phyloP scores from a whole-genome alignment of 73 alveolate genomes.

The Tetrahymena malaccensis region DNA sequence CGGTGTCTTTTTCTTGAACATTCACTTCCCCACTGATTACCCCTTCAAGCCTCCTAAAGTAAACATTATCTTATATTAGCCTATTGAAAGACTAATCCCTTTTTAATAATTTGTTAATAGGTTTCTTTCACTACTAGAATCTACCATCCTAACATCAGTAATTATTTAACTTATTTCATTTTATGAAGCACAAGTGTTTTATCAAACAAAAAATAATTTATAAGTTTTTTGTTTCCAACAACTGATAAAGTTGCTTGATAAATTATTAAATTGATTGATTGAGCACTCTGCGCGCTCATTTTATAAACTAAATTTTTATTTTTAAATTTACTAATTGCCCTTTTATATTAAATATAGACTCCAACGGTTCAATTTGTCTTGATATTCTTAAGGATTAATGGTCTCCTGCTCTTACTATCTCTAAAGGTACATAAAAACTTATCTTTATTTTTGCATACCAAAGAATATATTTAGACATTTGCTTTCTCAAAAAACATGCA shows the following conservation, averaged over 20 bases:
- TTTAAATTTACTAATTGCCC: neutral
- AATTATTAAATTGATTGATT: neutral
- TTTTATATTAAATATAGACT: conserved; percentile 33
- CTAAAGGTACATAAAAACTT: conserved; percentile 42
- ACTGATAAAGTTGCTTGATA: neutral
- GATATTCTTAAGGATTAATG: conserved; percentile 88
- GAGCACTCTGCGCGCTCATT: neutral
- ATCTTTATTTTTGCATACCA: neutral
- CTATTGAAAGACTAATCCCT: neutral
- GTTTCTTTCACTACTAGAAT: conserved; percentile 71
- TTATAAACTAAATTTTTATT: neutral
- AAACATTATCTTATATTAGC: neutral
- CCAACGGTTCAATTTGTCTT: conserved; percentile 81
- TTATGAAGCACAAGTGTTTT: neutral
- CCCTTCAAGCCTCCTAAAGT: conserved; percentile 93
- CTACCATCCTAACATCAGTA: conserved; percentile 80
- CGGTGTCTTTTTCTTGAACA: conserved; percentile 84
- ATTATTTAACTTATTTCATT: neutral
- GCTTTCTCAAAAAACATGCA: neutral
- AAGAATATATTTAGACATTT: neutral
- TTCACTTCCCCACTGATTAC: conserved; percentile 82
- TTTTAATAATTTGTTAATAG: neutral
- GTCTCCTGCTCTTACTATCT: conserved; percentile 68
- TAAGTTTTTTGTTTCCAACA: neutral
- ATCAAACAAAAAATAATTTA: neutral